A percentile compares a stretch with the other conserved stretches of the same genome.
These are phyloP conservation scores for Stevia rebaudiana DNA, from an alignment of 140 eudicot genomes.

Conservation along the genomic window DNA sequence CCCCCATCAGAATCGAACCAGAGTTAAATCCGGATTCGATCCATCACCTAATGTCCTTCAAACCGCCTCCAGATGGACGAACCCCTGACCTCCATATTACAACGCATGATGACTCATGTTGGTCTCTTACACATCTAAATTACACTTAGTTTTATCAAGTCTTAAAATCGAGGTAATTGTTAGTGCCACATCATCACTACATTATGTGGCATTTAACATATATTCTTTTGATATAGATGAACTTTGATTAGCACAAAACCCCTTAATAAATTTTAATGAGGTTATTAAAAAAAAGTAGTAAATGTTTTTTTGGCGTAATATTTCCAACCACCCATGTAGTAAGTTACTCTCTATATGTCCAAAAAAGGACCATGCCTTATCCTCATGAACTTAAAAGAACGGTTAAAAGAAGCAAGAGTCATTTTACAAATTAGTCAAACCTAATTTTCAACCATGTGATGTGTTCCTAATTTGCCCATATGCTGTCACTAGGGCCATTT, in stretches of 20 bases:
- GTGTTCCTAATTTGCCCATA: conserved; percentile 27
- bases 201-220: too few species aligned
- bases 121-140: too few species aligned
- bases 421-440: conserved; percentile 37
- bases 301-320: conserved; percentile 18
- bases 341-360: conserved; percentile 25
- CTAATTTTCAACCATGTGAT: conserved; percentile 37
- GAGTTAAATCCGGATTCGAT: too few species aligned
- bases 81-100: too few species aligned
- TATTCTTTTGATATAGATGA: not conserved
- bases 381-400: conserved; percentile 20
- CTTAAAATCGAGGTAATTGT: too few species aligned
- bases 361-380: conserved; percentile 34
- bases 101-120: too few species aligned
- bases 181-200: too few species aligned
- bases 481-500: conserved; percentile 26
- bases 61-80: too few species aligned
- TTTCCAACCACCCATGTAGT: conserved; percentile 24
- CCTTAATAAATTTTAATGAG: not conserved
- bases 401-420: conserved; percentile 25
- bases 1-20: too few species aligned
- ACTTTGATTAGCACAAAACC: not conserved
- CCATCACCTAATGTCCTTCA: too few species aligned
- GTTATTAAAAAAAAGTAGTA: not conserved
- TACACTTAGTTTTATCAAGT: too few species aligned